phyloP scores from a whole-genome alignment of 179 eudicot species.

The Gypsophila paniculata region DNA sequence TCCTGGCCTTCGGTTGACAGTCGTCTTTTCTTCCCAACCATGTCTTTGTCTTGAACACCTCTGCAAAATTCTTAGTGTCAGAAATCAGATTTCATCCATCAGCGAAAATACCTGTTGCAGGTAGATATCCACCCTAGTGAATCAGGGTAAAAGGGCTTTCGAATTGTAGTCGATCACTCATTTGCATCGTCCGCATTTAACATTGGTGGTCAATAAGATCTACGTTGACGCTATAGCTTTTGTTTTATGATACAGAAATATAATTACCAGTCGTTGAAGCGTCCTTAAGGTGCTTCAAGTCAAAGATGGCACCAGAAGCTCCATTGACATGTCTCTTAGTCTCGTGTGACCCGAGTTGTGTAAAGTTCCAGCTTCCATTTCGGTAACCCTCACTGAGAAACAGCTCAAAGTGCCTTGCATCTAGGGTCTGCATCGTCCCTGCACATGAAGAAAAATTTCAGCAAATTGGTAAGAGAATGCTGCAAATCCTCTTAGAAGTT shows the following conservation, averaged over 20 bases:
- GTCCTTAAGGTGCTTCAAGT: constrained; percentile 53
- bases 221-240: too few species aligned
- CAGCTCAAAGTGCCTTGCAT: constrained; percentile 85
- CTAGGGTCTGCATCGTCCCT: constrained; percentile 96
- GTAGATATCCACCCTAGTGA: background rate
- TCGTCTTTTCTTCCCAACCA: constrained; percentile 71
- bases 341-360: constrained; percentile 55
- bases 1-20: constrained; percentile 81
- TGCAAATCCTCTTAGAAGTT: too few species aligned
- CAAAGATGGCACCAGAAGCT: constrained; percentile 79
- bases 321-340: constrained; percentile 47
- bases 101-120: background rate
- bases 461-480: background rate
- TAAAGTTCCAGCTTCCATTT: constrained; percentile 73
- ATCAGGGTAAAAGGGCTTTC: background rate
- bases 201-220: too few species aligned
- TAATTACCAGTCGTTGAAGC: constrained; percentile 63
- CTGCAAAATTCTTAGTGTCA: constrained; percentile 36
- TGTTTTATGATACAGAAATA: background rate
- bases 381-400: constrained; percentile 57
- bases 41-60: constrained; percentile 53
- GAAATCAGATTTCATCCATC: background rate
- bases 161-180: too few species aligned
- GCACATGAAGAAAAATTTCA: constrained; percentile 15
- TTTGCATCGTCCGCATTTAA: too few species aligned